Percentiles rank a stretch among this genome's conserved stretches.
These are phyloP conservation scores for Pleochaeta shiraiana DNA, from an alignment of 2,329 filamentous ascomycete genomes.

Conservation along the genomic window DNA sequence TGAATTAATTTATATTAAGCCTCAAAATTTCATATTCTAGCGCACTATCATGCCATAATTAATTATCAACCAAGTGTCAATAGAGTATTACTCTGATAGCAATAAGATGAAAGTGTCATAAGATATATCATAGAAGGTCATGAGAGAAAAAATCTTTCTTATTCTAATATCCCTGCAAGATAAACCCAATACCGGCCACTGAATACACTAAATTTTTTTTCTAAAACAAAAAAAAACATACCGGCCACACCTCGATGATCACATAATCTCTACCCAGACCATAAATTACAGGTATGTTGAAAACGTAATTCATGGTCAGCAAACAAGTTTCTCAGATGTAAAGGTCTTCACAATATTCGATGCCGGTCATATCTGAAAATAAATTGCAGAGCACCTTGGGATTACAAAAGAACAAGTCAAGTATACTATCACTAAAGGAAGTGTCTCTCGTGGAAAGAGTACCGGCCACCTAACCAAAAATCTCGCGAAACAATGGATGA, in stretches of 20 bases:
- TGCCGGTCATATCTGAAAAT: background rate
- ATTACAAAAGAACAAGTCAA: background rate
- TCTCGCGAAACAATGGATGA: background rate
- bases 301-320: background rate
- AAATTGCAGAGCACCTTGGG: background rate
- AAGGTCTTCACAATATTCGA: background rate
- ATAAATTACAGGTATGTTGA: background rate
- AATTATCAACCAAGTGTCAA: too few species aligned
- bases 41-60: too few species aligned
- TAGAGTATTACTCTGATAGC: too few species aligned
- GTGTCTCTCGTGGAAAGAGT: background rate
- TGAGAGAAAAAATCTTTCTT: too few species aligned
- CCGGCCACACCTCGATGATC: background rate
- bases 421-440: background rate
- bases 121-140: too few species aligned
- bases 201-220: too few species aligned
- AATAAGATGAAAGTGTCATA: too few species aligned
- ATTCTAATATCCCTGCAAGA: background rate
- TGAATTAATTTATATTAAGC: too few species aligned
- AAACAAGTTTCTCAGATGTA: background rate
- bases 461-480: background rate
- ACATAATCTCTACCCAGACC: background rate
- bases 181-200: background rate
- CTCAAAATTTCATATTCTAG: too few species aligned
- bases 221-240: too few species aligned